phyloP scores from a whole-genome alignment of 2,329 filamentous ascomycete genomes.

The Pyrenochaeta sp. region DNA sequence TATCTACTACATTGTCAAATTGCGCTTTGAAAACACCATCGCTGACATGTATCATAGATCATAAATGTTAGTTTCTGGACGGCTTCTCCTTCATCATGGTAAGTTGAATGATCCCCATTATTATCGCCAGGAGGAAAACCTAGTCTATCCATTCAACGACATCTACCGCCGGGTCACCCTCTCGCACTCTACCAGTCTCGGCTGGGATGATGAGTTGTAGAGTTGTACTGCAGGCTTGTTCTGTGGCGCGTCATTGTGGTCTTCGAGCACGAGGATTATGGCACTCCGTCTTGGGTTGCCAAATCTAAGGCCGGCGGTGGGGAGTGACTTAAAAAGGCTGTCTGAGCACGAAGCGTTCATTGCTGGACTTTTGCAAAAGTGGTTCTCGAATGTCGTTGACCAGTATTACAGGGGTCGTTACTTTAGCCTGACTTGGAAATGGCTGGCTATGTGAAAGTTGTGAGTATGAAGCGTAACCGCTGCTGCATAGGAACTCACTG shows the following conservation, averaged over 20 bases:
- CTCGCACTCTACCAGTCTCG: slow-evolving; percentile 69
- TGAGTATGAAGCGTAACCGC: background rate
- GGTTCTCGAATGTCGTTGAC: slow-evolving; percentile 19
- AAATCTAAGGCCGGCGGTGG: slow-evolving; percentile 64
- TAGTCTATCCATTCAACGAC: slow-evolving; percentile 72
- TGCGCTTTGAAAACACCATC: slow-evolving; percentile 3
- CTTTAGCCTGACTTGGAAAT: background rate
- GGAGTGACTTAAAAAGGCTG: slow-evolving; percentile 76
- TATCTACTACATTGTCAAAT: slow-evolving; percentile 2
- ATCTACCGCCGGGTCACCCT: slow-evolving; percentile 74
- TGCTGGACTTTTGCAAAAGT: slow-evolving; percentile 8
- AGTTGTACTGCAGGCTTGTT: slow-evolving; percentile 62
- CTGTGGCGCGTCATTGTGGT: slow-evolving; percentile 64
- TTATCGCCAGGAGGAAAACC: slow-evolving; percentile 63
- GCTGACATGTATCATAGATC: slow-evolving; percentile 27
- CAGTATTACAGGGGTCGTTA: background rate
- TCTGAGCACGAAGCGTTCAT: slow-evolving; percentile 59
- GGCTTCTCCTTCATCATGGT: slow-evolving; percentile 13
- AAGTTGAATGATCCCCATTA: slow-evolving; percentile 25
- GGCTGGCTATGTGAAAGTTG: background rate
- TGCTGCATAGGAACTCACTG: background rate
- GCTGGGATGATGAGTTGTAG: slow-evolving; percentile 77
- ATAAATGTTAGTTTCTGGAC: background rate
- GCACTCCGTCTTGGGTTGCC: slow-evolving; percentile 54
- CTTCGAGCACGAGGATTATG: slow-evolving; percentile 54